Base-by-base conservation (phyloP, 805 yeast species). In the Zygoascus bituminiphila region DNA sequence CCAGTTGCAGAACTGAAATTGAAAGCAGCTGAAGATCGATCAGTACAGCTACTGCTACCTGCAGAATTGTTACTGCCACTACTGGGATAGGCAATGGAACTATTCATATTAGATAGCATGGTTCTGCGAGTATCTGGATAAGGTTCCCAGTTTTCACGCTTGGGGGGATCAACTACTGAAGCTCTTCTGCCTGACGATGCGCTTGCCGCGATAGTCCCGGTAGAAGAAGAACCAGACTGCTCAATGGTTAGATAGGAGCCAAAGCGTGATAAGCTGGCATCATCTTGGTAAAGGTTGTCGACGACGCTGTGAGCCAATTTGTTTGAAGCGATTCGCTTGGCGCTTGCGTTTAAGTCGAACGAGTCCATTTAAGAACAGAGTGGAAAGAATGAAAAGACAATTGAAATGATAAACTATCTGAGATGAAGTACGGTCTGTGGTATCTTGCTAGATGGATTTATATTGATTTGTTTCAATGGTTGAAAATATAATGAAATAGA, bases 231-330 rank as follows among this genome's bases (percentile, higher is more conserved):
- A 15, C 33, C 33, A 4, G 33, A 29, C 10, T 29, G 4, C 15
- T 5, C 7, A 15, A 15, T 15, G 3, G 33, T 12, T 29, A 29
- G n/a, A 29, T 29, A 29, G 10, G 33, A 12, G n/a, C 33, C 33
- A 7, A 29, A 29, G 4, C 33, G 10, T 12, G 33, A 12, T 12
- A 29, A 12, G n/a, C n/a, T 29, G n/a, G 10, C 33, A 5, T 29
- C 33, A 12, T 41, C 35, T 14, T 26, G 35, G 21, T 41, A 41
- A 12, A 41, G 35, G 25, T 41, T 41, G 33, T 41, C 21, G 44
- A 41, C 44, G n/a, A 41, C 22, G 35, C 44, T 41, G 21, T 26
- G 17, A 14, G 35, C 44, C 9, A 41, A 21, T 17, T 19, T 14
- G 22, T 10, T 41, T 2, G 33, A 15, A 15, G 44, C 33, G 22